These are phyloP conservation scores for Trichoderma sp. DNA, from an alignment of 2,329 filamentous ascomycete species.

Conservation along the genomic window DNA sequence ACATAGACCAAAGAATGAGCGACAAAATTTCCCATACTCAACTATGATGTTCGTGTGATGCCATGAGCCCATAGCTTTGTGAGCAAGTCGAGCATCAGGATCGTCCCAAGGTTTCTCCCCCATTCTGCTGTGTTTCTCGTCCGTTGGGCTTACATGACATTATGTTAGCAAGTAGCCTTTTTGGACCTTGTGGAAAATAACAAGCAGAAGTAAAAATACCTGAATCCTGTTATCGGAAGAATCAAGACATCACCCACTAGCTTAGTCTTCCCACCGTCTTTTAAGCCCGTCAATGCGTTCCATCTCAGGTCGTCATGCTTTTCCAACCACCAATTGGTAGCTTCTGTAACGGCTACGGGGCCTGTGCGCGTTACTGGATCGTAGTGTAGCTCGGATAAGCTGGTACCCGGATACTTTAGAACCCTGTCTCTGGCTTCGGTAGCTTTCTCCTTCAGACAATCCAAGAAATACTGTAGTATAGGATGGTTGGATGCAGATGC, in stretches of 20 bases:
- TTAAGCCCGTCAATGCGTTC: conserved; percentile 30
- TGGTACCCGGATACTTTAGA: neutral
- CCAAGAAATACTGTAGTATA: conserved; percentile 28
- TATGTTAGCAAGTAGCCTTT: neutral
- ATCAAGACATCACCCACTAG: conserved; percentile 30
- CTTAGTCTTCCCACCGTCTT: conserved; percentile 30
- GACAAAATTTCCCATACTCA: conserved; percentile 33
- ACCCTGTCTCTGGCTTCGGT: conserved; percentile 20
- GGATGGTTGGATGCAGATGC: conserved; percentile 31
- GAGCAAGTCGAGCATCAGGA: conserved; percentile 29
- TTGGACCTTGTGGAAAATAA: neutral
- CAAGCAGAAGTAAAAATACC: conserved; percentile 16
- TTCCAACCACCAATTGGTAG: conserved; percentile 29
- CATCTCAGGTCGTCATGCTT: conserved; percentile 30
- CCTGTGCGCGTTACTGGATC: conserved; percentile 31
- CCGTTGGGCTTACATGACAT: conserved; percentile 25
- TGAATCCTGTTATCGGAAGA: conserved; percentile 32
- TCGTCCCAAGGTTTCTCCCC: conserved; percentile 29
- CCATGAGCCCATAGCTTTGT: conserved; percentile 32
- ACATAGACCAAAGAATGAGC: conserved; percentile 30
- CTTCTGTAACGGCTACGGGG: conserved; percentile 31
- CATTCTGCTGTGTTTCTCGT: conserved; percentile 30
- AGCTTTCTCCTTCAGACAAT: conserved; percentile 22
- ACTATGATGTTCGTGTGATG: conserved; percentile 28
- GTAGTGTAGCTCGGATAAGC: neutral